phyloP scores from a whole-genome alignment of 805 yeast genomes.

The Metschnikowia chrysomelidarum region DNA sequence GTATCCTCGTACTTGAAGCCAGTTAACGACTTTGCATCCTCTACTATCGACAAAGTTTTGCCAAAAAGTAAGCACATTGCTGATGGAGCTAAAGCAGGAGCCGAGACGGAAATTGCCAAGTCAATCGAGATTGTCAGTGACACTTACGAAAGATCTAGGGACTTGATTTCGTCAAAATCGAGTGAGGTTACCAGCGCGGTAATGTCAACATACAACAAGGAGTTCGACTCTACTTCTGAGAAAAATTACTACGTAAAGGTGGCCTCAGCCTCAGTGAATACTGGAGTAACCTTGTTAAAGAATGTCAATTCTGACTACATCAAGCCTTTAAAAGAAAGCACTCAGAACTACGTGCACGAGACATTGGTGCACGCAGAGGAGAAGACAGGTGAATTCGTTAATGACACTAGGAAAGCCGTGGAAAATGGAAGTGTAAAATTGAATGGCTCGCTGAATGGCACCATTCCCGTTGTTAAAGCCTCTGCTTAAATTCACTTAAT shows the following conservation, averaged over 20 bases:
- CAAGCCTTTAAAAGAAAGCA: slow-evolving; percentile 39
- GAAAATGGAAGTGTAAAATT: slow-evolving; percentile 6
- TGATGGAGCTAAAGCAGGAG: slow-evolving; percentile 14
- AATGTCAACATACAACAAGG: slow-evolving; percentile 34
- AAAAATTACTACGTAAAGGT: slow-evolving; percentile 31
- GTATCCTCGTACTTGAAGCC: slow-evolving; percentile 24
- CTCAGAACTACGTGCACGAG: slow-evolving; percentile 38
- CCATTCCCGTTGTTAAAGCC: slow-evolving; percentile 20
- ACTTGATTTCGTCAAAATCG: slow-evolving; percentile 27
- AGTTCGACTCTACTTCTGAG: slow-evolving; percentile 28
- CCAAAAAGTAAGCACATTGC: slow-evolving; percentile 22
- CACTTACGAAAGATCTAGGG: slow-evolving; percentile 22
- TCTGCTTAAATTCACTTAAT: slow-evolving; percentile 12
- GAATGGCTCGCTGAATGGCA: slow-evolving; percentile 16
- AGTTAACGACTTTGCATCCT: slow-evolving; percentile 26
- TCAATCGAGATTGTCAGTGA: slow-evolving; percentile 23
- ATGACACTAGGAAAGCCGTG: slow-evolving; percentile 9
- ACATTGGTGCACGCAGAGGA: slow-evolving; percentile 33
- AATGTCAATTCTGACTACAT: slow-evolving; percentile 35
- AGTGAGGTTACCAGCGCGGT: slow-evolving; percentile 29
- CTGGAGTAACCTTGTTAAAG: slow-evolving; percentile 32
- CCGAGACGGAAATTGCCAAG: slow-evolving; percentile 21
- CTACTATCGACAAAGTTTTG: slow-evolving; percentile 27
- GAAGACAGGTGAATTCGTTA: slow-evolving; percentile 27
- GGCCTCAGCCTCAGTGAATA: slow-evolving; percentile 34